These are phyloP conservation scores for Pezicula radicicola DNA, from an alignment of 2,329 filamentous ascomycete species.

Conservation along the genomic window DNA sequence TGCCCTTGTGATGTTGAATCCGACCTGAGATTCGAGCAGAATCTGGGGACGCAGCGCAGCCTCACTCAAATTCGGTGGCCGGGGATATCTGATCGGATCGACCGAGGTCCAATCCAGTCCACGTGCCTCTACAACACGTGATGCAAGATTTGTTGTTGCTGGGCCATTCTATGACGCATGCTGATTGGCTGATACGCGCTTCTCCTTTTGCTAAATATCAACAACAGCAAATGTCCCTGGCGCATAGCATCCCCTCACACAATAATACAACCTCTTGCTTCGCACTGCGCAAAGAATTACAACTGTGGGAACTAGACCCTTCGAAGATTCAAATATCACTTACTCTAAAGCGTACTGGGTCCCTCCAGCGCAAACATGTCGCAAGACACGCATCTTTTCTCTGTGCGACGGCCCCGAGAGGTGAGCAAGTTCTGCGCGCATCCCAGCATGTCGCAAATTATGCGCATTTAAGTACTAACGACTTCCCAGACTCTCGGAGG, in stretches of 20 bases:
- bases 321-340: no score
- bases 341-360: conserved; percentile 1
- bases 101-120: background rate
- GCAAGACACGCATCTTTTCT: conserved; percentile 85
- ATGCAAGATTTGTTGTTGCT: no score
- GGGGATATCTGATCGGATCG: background rate
- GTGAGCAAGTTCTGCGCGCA: conserved; percentile 46
- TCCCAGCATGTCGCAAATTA: background rate
- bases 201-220: no score
- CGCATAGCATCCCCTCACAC: no score
- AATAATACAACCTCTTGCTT: no score
- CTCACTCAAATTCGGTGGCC: conserved; percentile 1
- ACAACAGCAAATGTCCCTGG: no score
- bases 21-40: background rate
- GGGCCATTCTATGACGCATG: no score
- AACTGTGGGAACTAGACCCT: no score
- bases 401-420: conserved; percentile 87
- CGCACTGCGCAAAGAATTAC: no score
- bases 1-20: background rate
- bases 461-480: conserved; percentile 9
- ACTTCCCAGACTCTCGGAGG: conserved; percentile 73
- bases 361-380: conserved; percentile 57
- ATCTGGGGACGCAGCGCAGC: background rate
- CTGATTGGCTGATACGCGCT: no score
- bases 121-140: no score